Evolutionary conservation across 257 asterid species (phyloP).

Genomic region (Petrea volubilis): DNA sequence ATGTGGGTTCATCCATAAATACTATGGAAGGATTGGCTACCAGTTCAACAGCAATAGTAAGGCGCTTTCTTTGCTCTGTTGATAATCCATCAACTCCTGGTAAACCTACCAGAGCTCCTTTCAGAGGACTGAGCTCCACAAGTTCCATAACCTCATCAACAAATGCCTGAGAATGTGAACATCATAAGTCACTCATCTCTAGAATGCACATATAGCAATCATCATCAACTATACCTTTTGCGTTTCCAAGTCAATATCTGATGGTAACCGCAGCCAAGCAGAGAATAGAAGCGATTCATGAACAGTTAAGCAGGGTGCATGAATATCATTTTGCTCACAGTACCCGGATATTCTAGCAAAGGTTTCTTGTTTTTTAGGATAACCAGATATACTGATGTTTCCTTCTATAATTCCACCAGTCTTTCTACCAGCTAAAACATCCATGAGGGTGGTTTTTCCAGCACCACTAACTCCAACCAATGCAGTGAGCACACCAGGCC

Average conservation of each 20-base stretch:
- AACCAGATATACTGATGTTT: constrained; percentile 65
- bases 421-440: constrained; percentile 92
- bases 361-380: constrained; percentile 82
- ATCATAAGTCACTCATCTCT: constrained; percentile 27
- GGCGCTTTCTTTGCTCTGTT: constrained; percentile 80
- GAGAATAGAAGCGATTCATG: constrained; percentile 79
- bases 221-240: constrained; percentile 60
- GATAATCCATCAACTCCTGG: constrained; percentile 86
- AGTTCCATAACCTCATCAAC: constrained; percentile 82
- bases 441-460: constrained; percentile 95
- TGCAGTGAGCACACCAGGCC: constrained; percentile 91
- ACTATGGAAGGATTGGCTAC: constrained; percentile 91
- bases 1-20: constrained; percentile 93
- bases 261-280: constrained; percentile 82
- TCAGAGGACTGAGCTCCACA: constrained; percentile 68
- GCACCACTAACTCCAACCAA: constrained; percentile 95
- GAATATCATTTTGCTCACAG: constrained; percentile 89
- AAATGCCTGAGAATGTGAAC: constrained; percentile 57
- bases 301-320: constrained; percentile 86
- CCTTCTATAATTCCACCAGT: constrained; percentile 89
- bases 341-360: constrained; percentile 92
- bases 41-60: constrained; percentile 83
- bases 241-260: constrained; percentile 76
- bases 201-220: constrained; percentile 9
- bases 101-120: constrained; percentile 71